These are phyloP conservation scores for Annona squamosa DNA, from an alignment of 164 flowering plant species.

Conservation along the genomic window DNA sequence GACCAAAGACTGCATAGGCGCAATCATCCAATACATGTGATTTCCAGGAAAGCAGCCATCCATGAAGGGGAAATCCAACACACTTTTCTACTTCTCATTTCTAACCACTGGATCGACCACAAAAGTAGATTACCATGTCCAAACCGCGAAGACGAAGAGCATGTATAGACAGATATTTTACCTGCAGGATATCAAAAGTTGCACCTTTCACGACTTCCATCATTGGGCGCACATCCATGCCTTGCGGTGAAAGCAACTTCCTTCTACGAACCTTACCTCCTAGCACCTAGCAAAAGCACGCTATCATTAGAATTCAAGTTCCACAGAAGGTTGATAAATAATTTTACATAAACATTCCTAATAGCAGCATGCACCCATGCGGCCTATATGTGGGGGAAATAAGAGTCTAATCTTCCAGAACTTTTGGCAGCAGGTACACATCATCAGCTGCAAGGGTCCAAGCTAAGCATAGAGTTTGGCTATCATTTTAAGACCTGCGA, in stretches of 20 bases:
- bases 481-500: not conserved
- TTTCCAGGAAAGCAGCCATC: too few species aligned
- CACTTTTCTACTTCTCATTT: not conserved
- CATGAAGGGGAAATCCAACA: too few species aligned
- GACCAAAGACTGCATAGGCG: not conserved
- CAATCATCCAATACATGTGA: too few species aligned
- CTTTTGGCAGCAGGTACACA: not conserved
- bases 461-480: not conserved
- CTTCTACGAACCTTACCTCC: constrained; percentile 79
- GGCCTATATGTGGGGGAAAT: not conserved
- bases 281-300: constrained; percentile 46
- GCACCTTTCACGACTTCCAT: constrained; percentile 99
- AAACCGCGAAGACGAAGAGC: not conserved
- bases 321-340: not conserved
- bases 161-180: constrained; percentile 6
- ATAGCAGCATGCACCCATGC: not conserved
- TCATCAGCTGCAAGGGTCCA: not conserved
- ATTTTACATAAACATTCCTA: not conserved
- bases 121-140: not conserved
- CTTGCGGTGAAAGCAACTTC: constrained; percentile 85
- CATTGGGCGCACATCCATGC: constrained; percentile 98
- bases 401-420: not conserved
- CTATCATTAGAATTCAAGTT: not conserved
- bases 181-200: constrained; percentile 87
- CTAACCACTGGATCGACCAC: not conserved